A percentile compares a stretch with the other conserved stretches of the same genome.
Evolutionary conservation across 805 yeast genomes (phyloP).

Genomic region (Candida morakotiae): DNA sequence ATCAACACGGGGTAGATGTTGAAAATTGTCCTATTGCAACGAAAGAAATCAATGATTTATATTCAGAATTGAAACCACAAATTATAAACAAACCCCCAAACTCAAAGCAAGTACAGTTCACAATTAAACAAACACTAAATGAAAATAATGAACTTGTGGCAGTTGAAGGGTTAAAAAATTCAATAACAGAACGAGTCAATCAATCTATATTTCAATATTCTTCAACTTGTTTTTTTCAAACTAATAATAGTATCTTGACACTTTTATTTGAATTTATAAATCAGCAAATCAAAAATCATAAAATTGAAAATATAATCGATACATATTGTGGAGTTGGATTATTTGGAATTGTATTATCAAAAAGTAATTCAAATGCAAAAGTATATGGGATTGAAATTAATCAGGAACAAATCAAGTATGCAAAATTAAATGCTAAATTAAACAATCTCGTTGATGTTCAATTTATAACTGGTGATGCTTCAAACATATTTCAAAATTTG

Average conservation of each 20-base stretch:
- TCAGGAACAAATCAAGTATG: slow-evolving; percentile 27
- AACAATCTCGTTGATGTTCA: slow-evolving; percentile 31
- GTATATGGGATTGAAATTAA: slow-evolving; percentile 42
- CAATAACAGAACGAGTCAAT: slow-evolving; percentile 33
- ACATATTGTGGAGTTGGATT: slow-evolving; percentile 47
- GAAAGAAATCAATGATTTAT: slow-evolving; percentile 21
- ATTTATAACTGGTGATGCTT: slow-evolving; percentile 37
- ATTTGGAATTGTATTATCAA: slow-evolving; percentile 35
- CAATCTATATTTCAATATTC: slow-evolving; percentile 35
- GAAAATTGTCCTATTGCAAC: slow-evolving; percentile 36
- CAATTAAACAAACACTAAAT: slow-evolving; percentile 35
- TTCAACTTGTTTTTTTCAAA: slow-evolving; percentile 39
- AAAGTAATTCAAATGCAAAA: slow-evolving; percentile 23
- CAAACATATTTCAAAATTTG: slow-evolving; percentile 26
- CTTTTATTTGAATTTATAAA: slow-evolving; percentile 28
- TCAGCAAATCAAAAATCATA: slow-evolving; percentile 12
- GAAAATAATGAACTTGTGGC: slow-evolving; percentile 21
- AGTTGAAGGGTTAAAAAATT: slow-evolving; percentile 20
- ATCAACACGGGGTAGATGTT: slow-evolving; percentile 25
- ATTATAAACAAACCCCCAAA: slow-evolving; percentile 5
- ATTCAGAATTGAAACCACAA: slow-evolving; percentile 13
- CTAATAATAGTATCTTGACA: slow-evolving; percentile 34
- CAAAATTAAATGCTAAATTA: slow-evolving; percentile 34
- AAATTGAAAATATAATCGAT: slow-evolving; percentile 30
- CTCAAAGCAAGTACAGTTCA: slow-evolving; percentile 10